phyloP scores from a whole-genome alignment of 1,284 basidiomycete genomes.

The Tilletia caries region DNA sequence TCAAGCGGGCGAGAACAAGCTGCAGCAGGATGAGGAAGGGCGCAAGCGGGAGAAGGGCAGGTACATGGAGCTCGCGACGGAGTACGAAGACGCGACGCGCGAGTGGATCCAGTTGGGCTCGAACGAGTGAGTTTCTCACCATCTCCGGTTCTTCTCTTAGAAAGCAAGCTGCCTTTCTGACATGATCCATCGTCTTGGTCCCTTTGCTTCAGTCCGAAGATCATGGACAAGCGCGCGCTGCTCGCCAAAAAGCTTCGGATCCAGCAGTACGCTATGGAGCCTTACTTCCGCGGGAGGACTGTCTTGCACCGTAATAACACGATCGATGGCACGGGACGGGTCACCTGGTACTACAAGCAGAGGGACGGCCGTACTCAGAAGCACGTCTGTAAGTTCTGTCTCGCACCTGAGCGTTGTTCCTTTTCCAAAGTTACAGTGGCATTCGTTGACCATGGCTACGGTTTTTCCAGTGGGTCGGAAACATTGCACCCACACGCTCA shows the following conservation, averaged over 20 bases:
- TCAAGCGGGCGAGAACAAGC: constrained; percentile 49
- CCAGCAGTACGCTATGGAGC: constrained; percentile 52
- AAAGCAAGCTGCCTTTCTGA: too few relatives aligned
- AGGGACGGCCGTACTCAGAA: constrained; percentile 35
- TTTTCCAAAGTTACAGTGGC: too few relatives aligned
- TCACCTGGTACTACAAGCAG: constrained; percentile 49
- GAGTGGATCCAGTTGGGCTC: constrained; percentile 46
- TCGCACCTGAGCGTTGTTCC: background rate
- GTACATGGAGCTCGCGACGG: constrained; percentile 42
- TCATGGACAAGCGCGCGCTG: constrained; percentile 39
- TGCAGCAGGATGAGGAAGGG: constrained; percentile 42
- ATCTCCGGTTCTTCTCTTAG: too few relatives aligned
- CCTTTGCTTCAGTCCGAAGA: constrained; percentile 15
- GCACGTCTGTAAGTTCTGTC: constrained; percentile 24
- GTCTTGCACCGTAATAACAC: constrained; percentile 52
- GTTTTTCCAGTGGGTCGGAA: constrained; percentile 36
- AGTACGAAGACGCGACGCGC: constrained; percentile 49
- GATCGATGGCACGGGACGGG: constrained; percentile 48
- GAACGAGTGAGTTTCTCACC: constrained; percentile 25
- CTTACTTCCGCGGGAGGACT: constrained; percentile 47
- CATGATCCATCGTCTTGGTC: too few relatives aligned
- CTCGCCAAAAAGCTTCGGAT: constrained; percentile 50
- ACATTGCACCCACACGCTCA: constrained; percentile 31
- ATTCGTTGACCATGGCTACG: too few relatives aligned
- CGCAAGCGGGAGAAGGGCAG: constrained; percentile 40